phyloP scores from a whole-genome alignment of 148 eudicot genomes.

The Camellia japonica region DNA sequence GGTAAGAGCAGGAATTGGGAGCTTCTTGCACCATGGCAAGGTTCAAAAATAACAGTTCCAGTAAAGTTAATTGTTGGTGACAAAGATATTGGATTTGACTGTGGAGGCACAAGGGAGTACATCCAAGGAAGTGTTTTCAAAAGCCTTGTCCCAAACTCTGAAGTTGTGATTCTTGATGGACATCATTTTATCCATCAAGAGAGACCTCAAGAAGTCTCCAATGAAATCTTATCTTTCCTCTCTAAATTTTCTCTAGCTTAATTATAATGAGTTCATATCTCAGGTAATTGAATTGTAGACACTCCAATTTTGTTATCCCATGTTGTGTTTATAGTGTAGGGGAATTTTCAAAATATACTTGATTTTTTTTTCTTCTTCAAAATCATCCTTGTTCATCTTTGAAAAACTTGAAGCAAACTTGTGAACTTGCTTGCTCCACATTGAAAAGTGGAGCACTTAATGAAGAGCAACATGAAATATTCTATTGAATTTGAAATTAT shows the following conservation, averaged over 20 bases:
- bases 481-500: too few species aligned
- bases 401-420: too few species aligned
- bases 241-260: conserved; percentile 15
- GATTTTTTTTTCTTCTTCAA: too few species aligned
- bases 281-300: too few species aligned
- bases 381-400: too few species aligned
- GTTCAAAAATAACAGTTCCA: conserved; percentile 46
- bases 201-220: conserved; percentile 43
- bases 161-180: conserved; percentile 45
- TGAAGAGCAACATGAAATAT: too few species aligned
- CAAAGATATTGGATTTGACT: conserved; percentile 44
- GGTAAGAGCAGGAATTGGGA: conserved; percentile 45
- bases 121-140: conserved; percentile 32
- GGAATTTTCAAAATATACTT: too few species aligned
- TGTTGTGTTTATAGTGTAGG: too few species aligned
- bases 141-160: conserved; percentile 36
- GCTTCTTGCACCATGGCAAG: conserved; percentile 55
- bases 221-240: conserved; percentile 41
- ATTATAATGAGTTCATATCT: neutral
- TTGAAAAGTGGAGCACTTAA: too few species aligned
- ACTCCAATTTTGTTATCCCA: too few species aligned
- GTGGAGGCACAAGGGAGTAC: conserved; percentile 39
- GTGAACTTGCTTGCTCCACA: too few species aligned
- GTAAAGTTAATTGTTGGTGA: conserved; percentile 46
- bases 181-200: conserved; percentile 51